These are phyloP conservation scores for Bacterosira constricta DNA, from an alignment of 108 stramenopile genomes.

Conservation along the genomic window DNA sequence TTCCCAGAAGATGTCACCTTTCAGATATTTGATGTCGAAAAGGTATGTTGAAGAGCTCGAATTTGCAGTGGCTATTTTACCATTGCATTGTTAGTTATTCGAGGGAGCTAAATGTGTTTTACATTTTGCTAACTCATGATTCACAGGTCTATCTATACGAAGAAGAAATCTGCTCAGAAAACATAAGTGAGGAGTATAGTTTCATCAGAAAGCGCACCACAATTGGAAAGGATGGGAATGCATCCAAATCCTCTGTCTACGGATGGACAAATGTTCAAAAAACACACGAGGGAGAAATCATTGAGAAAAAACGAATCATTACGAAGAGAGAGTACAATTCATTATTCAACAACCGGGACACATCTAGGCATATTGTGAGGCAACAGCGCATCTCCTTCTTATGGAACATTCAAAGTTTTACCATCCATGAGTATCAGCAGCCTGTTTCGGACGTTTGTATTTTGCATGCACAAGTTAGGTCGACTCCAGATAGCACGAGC, in stretches of 20 bases:
- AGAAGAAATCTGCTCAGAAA: constrained; percentile 35
- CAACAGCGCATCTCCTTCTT: constrained; percentile 83
- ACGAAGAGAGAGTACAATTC: constrained; percentile 76
- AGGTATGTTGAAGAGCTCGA: constrained; percentile 29
- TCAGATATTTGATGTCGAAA: constrained; percentile 83
- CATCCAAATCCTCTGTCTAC: constrained; percentile 64
- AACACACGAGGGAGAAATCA: constrained; percentile 55
- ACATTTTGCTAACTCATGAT: no score
- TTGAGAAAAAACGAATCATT: constrained; percentile 85
- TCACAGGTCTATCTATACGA: constrained; percentile 42
- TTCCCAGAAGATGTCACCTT: constrained; percentile 71
- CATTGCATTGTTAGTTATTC: no score
- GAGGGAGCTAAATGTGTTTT: no score
- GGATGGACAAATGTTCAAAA: constrained; percentile 74
- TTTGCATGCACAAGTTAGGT: constrained; percentile 72
- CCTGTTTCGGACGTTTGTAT: constrained; percentile 70
- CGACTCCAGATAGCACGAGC: constrained; percentile 34
- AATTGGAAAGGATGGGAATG: constrained; percentile 33
- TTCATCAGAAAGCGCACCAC: constrained; percentile 79
- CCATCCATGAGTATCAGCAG: constrained; percentile 69
- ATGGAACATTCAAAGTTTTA: constrained; percentile 77
- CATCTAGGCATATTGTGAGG: constrained; percentile 66
- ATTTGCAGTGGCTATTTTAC: no score
- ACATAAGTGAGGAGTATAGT: constrained; percentile 62
- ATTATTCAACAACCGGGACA: constrained; percentile 62